Conservation (phyloP, 805 yeast species). For the Tetrapisispora taiwanensis region DNA sequence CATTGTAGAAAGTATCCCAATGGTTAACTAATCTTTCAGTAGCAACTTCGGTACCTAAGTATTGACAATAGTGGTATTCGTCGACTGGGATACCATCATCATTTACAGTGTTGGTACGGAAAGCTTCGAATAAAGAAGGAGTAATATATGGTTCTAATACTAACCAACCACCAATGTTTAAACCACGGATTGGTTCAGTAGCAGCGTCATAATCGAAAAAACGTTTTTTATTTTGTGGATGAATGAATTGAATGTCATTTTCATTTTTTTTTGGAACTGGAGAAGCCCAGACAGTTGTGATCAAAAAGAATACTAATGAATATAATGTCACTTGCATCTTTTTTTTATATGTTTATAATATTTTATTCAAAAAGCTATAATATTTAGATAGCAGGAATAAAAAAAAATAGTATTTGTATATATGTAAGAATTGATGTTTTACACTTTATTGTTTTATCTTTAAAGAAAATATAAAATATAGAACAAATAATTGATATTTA, state of each 20-base stretch:
- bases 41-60: constrained; percentile 55
- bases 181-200: constrained; percentile 38
- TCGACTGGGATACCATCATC: constrained; percentile 57
- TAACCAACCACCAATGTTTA: constrained; percentile 85
- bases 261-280: constrained; percentile 15
- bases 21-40: constrained; percentile 45
- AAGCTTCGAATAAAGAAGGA: constrained; percentile 59
- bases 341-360: background rate
- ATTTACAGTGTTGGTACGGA: constrained; percentile 28
- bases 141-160: constrained; percentile 81
- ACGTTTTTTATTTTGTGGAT: constrained; percentile 14
- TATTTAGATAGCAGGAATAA: no score
- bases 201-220: constrained; percentile 15
- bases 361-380: no score
- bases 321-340: background rate
- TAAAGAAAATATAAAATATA: no score
- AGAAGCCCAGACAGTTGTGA: constrained; percentile 1
- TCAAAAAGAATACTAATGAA: background rate
- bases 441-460: no score
- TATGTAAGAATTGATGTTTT: no score
- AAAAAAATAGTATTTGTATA: no score
- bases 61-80: constrained; percentile 59
- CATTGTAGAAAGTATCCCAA: constrained; percentile 73
- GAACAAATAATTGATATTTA: no score
- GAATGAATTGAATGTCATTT: constrained; percentile 11